A percentile compares a stretch with the other conserved stretches of the same genome.
These are phyloP conservation scores for Penicillium hesseltinei DNA, from an alignment of 2,329 filamentous ascomycete species.

Conservation along the genomic window DNA sequence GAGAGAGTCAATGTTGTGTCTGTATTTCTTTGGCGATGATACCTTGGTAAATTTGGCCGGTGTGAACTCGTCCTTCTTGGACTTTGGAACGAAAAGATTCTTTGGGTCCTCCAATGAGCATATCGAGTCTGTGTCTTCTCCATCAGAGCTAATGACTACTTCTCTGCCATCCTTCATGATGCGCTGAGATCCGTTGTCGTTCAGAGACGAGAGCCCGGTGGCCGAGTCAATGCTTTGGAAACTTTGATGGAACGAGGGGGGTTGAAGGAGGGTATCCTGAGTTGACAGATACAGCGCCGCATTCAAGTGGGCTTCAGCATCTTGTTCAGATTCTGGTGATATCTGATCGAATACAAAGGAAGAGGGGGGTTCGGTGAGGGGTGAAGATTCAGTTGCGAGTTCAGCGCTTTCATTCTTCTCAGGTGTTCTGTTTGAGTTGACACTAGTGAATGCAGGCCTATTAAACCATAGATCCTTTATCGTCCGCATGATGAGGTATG, in stretches of 20 bases:
- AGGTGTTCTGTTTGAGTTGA: not conserved
- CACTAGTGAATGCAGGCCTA: conserved; percentile 29
- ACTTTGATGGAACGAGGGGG: conserved; percentile 12
- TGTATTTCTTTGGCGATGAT: conserved; percentile 46
- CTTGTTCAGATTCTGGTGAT: conserved; percentile 12
- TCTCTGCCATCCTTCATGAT: conserved; percentile 56
- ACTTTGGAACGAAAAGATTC: conserved; percentile 32
- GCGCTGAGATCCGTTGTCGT: conserved; percentile 45
- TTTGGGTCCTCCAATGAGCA: conserved; percentile 54
- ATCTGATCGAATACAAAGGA: conserved; percentile 29
- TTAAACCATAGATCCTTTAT: conserved; percentile 50
- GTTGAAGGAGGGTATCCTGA: conserved; percentile 1
- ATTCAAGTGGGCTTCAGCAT: conserved; percentile 15
- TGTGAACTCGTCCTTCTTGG: not conserved
- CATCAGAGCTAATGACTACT: conserved; percentile 66
- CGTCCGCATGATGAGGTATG: conserved; percentile 25
- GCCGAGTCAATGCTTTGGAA: conserved; percentile 20
- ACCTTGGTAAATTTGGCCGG: not conserved
- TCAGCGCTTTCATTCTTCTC: not conserved
- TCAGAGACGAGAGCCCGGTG: conserved; percentile 17
- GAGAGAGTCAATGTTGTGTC: conserved; percentile 63
- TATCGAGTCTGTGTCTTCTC: conserved; percentile 63
- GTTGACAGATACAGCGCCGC: conserved; percentile 15
- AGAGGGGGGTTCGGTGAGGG: conserved; percentile 25
- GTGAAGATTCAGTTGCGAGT: conserved; percentile 10